Evolutionary conservation across 371 early-diverging fungal species (phyloP).

Genomic region (Saksenaea vasiformis): DNA sequence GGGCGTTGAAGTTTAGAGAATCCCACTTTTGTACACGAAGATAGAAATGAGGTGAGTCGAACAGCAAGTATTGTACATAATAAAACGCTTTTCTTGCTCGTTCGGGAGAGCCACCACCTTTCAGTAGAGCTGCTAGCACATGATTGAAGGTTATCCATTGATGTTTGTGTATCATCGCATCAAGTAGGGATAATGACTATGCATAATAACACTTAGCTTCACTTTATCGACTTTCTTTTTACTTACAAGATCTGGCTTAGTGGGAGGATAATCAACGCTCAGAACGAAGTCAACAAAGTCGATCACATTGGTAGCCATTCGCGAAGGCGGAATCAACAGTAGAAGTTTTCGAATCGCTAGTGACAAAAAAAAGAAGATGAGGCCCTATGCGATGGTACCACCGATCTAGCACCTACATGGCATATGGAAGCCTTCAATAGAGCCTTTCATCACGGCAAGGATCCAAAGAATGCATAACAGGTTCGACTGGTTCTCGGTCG

Average conservation of each 20-base stretch:
- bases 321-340: conserved; percentile 66
- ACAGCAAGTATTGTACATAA: conserved; percentile 58
- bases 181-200: conserved; percentile 53
- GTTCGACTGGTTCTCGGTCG: conserved; percentile 61
- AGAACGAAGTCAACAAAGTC: conserved; percentile 69
- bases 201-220: not conserved
- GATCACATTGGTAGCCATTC: conserved; percentile 69
- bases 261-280: conserved; percentile 39
- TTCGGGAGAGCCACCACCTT: conserved; percentile 60
- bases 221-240: not conserved
- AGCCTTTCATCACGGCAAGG: conserved; percentile 40
- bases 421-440: conserved; percentile 43
- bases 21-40: conserved; percentile 71
- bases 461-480: conserved; percentile 73
- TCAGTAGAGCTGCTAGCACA: conserved; percentile 67
- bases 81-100: conserved; percentile 48
- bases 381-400: not conserved
- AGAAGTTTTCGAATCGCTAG: conserved; percentile 67
- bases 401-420: conserved; percentile 21
- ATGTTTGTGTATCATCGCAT: conserved; percentile 72
- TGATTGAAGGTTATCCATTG: conserved; percentile 76
- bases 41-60: conserved; percentile 62
- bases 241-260: conserved; percentile 36
- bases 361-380: conserved; percentile 7
- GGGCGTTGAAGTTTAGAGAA: conserved; percentile 60